Evolutionary conservation across 2,329 filamentous ascomycete genomes (phyloP).

Genomic region (Macrophomina tecta): DNA sequence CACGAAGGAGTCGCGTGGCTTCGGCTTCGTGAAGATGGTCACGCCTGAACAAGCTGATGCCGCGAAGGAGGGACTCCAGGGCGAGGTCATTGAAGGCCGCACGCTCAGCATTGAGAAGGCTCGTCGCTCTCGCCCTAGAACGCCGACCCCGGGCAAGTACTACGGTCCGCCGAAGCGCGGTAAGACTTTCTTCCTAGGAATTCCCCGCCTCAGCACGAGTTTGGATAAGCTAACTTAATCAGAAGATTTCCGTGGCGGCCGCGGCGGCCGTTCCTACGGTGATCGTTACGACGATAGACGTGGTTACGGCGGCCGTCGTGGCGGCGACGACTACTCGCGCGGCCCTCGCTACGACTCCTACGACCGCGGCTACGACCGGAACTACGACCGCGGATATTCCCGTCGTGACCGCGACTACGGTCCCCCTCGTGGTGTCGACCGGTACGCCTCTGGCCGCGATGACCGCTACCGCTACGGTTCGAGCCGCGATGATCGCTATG

Average conservation of each 20-base stretch:
- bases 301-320: constrained; percentile 47
- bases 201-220: not conserved
- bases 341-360: constrained; percentile 47
- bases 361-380: constrained; percentile 41
- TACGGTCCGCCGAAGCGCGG: constrained; percentile 98
- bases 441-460: constrained; percentile 48
- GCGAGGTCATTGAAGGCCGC: constrained; percentile 92
- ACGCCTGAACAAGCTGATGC: constrained; percentile 94
- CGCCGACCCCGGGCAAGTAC: constrained; percentile 97
- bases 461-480: constrained; percentile 54
- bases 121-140: constrained; percentile 90
- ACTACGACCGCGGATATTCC: constrained; percentile 48
- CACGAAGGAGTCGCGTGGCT: constrained; percentile 97
- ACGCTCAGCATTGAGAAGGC: constrained; percentile 99
- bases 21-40: constrained; percentile 99
- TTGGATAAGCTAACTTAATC: constrained; percentile 23
- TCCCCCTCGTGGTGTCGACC: constrained; percentile 44
- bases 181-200: constrained; percentile 53
- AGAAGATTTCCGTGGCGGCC: constrained; percentile 54
- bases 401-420: constrained; percentile 47
- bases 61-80: constrained; percentile 93
- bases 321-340: constrained; percentile 55
- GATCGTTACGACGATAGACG: constrained; percentile 53
- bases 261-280: constrained; percentile 52
- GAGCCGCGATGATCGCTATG: constrained; percentile 56